Evolutionary conservation across 176 grass and related monocot genomes (phyloP).

Genomic region (Avena insularis): DNA sequence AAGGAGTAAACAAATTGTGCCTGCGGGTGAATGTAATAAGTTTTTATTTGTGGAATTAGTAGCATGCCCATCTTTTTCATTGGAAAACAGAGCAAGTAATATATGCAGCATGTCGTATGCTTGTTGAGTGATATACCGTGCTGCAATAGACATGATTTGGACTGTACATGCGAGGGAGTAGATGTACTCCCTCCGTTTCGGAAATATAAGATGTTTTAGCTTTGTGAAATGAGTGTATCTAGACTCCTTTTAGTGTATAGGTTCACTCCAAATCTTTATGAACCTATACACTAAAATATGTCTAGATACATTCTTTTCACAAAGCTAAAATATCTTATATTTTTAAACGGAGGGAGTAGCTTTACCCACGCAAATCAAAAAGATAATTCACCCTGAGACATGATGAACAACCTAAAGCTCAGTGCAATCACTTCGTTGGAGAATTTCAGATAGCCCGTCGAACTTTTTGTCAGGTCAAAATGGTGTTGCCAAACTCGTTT

Average conservation of each 20-base stretch:
- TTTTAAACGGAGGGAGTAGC: no score
- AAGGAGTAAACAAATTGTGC: not conserved
- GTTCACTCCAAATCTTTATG: no score
- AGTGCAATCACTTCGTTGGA: not conserved
- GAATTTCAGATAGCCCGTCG: not conserved
- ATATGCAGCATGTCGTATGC: not conserved
- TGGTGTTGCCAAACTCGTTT: not conserved
- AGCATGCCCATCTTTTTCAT: not conserved
- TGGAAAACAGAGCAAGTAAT: not conserved
- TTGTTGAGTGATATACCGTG: not conserved
- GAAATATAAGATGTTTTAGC: no score
- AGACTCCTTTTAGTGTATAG: no score
- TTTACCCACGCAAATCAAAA: not conserved
- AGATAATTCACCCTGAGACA: not conserved
- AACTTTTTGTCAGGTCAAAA: not conserved
- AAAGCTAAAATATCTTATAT: no score
- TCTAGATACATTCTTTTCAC: no score
- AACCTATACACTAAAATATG: no score
- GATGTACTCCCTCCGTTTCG: no score
- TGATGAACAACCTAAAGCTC: not conserved
- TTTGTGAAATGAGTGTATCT: no score
- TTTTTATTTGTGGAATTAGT: not conserved
- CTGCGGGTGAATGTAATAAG: conserved; percentile 15
- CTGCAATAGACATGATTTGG: not conserved
- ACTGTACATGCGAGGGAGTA: not conserved